Percentiles rank a stretch among this genome's conserved stretches.
These are phyloP conservation scores for Skeletonema menzelii DNA, from an alignment of 108 stramenopile species.

Conservation along the genomic window DNA sequence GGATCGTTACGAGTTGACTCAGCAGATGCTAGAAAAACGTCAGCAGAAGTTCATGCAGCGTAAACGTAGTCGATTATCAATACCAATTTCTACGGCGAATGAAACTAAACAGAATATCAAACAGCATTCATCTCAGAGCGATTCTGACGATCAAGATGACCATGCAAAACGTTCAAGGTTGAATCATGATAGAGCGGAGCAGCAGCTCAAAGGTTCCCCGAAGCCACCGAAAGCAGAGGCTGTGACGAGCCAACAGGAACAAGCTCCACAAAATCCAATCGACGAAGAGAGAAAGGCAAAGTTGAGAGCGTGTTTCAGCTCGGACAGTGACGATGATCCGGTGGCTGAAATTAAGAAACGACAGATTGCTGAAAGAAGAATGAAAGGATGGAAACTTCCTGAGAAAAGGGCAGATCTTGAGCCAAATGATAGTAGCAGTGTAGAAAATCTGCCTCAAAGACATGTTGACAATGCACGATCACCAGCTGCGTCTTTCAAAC, in stretches of 20 bases:
- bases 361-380: neutral
- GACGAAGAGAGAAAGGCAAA: neutral
- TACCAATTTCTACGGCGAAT: neutral
- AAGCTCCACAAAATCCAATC: neutral
- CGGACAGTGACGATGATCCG: neutral
- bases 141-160: neutral
- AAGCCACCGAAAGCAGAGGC: neutral
- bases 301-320: neutral
- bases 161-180: neutral
- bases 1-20: neutral
- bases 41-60: neutral
- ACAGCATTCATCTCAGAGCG: neutral
- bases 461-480: too few species aligned
- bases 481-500: neutral
- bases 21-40: neutral
- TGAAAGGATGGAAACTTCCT: neutral
- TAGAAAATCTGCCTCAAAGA: neutral
- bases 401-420: neutral
- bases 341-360: neutral
- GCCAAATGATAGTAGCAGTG: neutral
- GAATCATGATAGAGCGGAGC: neutral
- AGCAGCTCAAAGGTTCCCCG: neutral
- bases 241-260: neutral
- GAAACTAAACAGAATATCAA: neutral
- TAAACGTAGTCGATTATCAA: neutral